A percentile compares a stretch with the other conserved stretches of the same genome.
Evolutionary conservation across 2,329 filamentous ascomycete genomes (phyloP).

Genomic region (Penicillium sp.): DNA sequence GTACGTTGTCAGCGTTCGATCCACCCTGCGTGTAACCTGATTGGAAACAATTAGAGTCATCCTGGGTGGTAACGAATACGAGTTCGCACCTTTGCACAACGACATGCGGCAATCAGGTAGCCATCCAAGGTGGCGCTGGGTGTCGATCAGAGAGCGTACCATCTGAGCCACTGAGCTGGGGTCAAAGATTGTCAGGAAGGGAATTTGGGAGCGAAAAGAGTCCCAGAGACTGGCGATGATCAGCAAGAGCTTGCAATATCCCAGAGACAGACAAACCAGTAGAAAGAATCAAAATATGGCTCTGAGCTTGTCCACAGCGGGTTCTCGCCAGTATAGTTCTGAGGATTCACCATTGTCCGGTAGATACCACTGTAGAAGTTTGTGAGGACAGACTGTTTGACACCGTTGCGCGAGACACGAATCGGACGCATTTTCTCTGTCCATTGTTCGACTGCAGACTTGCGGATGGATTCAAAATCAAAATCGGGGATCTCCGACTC

Average conservation of each 20-base stretch:
- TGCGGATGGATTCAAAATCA: constrained; percentile 53
- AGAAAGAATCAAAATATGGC: constrained; percentile 69
- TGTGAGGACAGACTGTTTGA: constrained; percentile 35
- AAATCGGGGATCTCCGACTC: constrained; percentile 62
- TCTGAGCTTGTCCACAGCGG: constrained; percentile 59
- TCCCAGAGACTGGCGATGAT: constrained; percentile 55
- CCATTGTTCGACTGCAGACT: constrained; percentile 55
- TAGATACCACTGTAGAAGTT: constrained; percentile 67
- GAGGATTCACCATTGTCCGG: constrained; percentile 63
- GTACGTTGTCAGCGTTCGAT: constrained; percentile 64
- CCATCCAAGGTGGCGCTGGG: constrained; percentile 64
- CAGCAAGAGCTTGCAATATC: constrained; percentile 4
- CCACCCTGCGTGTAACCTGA: constrained; percentile 65
- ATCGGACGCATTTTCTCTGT: constrained; percentile 48
- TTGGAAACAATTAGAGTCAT: neutral
- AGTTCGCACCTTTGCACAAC: constrained; percentile 51
- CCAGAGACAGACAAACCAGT: constrained; percentile 48
- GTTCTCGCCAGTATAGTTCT: constrained; percentile 69
- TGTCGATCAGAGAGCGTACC: constrained; percentile 65
- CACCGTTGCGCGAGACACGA: constrained; percentile 30
- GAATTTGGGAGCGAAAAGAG: constrained; percentile 62
- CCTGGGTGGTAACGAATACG: neutral
- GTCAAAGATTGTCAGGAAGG: constrained; percentile 63
- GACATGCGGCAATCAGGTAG: constrained; percentile 71
- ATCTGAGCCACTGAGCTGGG: constrained; percentile 58